These are phyloP conservation scores for Hypericum perforatum DNA, from an alignment of 345 rosid genomes.

Conservation along the genomic window DNA sequence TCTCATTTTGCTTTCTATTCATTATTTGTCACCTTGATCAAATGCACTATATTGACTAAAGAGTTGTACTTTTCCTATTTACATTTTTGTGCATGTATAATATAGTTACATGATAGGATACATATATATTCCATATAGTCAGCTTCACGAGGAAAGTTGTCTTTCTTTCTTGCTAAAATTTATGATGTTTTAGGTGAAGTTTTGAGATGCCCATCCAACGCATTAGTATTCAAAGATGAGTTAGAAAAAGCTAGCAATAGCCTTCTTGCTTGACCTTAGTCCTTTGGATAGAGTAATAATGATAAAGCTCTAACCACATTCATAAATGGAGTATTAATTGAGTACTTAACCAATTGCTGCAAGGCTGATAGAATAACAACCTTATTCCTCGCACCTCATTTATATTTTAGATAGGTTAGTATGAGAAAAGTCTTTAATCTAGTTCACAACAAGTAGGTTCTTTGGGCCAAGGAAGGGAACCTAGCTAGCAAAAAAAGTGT, in stretches of 20 bases:
- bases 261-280: conserved; percentile 94
- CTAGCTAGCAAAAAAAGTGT: conserved; percentile 82
- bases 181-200: conserved; percentile 49
- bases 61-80: too few species aligned
- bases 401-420: conserved; percentile 95
- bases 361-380: conserved; percentile 98
- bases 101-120: too few species aligned
- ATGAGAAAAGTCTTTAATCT: conserved; percentile 92
- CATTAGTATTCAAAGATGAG: conserved; percentile 76
- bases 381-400: conserved; percentile 87
- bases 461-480: conserved; percentile 95
- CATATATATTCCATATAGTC: too few species aligned
- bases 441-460: conserved; percentile 78
- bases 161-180: not conserved
- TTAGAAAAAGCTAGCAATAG: conserved; percentile 94
- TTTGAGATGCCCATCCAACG: conserved; percentile 55
- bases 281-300: conserved; percentile 93
- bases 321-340: conserved; percentile 74
- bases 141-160: too few species aligned
- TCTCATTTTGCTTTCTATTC: conserved; percentile 1
- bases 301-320: conserved; percentile 83
- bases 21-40: not conserved
- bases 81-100: too few species aligned
- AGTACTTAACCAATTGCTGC: conserved; percentile 74
- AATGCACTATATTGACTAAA: too few species aligned